Evolutionary conservation across 164 flowering plant species (phyloP), one percentile per base, ranked within the genome.

Genomic region (Litsea cubeba): DNA sequence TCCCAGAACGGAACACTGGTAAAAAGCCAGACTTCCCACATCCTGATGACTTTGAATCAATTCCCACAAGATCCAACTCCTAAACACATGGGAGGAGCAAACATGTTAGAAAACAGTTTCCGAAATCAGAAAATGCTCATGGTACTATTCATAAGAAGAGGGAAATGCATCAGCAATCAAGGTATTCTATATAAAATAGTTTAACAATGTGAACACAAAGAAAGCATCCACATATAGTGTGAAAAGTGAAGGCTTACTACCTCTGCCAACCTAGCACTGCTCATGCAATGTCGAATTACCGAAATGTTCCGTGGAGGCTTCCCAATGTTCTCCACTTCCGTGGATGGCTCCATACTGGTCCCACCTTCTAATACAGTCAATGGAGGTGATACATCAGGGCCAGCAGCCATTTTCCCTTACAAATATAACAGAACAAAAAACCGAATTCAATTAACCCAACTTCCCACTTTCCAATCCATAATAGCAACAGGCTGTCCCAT

Each of bases 1-100:
- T 88, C 75, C 98, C 98, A 25, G 97, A 95, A 20, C 97, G 87
- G 72, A 90, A 85, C 23, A 89, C 77, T 8, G 97, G 97, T 68
- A 82, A 23, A 78, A 83, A 91, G 18, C 66, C 83, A 23, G 92
- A 71, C 70, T 82, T 82, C 72, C 81, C 87, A 73, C 85, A 87
- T 62, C 87, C 71, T 32, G 80, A 81, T 49, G 88, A 78, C 71
- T 79, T 86, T 5, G 58, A 28, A 62, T 76, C 83, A 69, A 73
- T 30, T 23, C 14, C 70, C 25, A 79, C 84, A 66, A 51, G 58
- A 77, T 87, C 92, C 72, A 72, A 57, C 28, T 86, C 93, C 98
- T 92, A 72, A 64, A 62, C 8, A 72, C 22, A 72, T 65, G 68
- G 17, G 62, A 50, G 58, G 14, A 49, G 18, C n/a, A 22, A 24